These are phyloP conservation scores for Saccharomycopsis selenospora DNA, from an alignment of 805 yeast species.

Conservation along the genomic window DNA sequence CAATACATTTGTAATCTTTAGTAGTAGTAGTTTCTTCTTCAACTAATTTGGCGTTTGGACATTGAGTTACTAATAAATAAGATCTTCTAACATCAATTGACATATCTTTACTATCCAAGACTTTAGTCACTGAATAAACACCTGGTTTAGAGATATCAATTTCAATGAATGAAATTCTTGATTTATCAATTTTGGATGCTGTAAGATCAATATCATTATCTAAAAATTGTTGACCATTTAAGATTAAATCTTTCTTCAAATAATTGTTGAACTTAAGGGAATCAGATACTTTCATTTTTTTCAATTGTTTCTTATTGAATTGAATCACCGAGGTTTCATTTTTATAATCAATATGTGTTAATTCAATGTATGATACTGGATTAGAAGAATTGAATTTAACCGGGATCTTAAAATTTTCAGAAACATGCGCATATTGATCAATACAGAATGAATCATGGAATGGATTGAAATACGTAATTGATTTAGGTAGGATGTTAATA, in stretches of 20 bases:
- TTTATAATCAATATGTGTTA: constrained; percentile 50
- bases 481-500: constrained; percentile 84
- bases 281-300: constrained; percentile 26
- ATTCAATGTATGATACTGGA: constrained; percentile 58
- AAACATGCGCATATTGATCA: constrained; percentile 28
- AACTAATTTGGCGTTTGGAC: constrained; percentile 65
- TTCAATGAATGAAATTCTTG: constrained; percentile 37
- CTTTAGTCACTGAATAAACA: constrained; percentile 60
- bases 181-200: constrained; percentile 6
- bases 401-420: constrained; percentile 46
- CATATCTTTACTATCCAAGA: constrained; percentile 58
- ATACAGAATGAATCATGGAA: constrained; percentile 59
- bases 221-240: constrained; percentile 23
- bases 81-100: constrained; percentile 54
- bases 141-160: constrained; percentile 67
- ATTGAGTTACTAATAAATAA: constrained; percentile 58
- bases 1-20: constrained; percentile 51
- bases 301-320: constrained; percentile 52
- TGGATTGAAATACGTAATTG: constrained; percentile 80
- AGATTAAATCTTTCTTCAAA: constrained; percentile 22
- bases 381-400: constrained; percentile 74
- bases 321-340: constrained; percentile 41
- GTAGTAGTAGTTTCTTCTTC: constrained; percentile 17
- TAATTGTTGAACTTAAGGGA: constrained; percentile 10
- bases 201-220: constrained; percentile 15